These are phyloP conservation scores for Acanthamoeba healyi DNA, from an alignment of 208 protist species.

Conservation along the genomic window DNA sequence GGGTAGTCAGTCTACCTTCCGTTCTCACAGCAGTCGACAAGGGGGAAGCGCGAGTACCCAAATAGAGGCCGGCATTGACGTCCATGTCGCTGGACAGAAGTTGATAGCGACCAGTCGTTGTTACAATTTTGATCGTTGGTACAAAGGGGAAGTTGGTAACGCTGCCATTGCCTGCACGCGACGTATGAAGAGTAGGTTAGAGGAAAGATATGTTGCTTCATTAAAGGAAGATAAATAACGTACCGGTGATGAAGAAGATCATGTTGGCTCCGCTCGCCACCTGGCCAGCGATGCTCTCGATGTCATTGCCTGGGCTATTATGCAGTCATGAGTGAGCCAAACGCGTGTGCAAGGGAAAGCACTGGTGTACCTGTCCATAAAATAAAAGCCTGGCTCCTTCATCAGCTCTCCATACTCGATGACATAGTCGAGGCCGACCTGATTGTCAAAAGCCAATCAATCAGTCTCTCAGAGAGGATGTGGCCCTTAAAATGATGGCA, in stretches of 20 bases:
- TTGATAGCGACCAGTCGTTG: slow-evolving; percentile 77
- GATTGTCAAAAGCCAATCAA: too few relatives aligned
- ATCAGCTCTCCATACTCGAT: slow-evolving; percentile 79
- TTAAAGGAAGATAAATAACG: neutral
- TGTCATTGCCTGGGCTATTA: slow-evolving; percentile 84
- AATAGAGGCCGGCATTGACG: slow-evolving; percentile 80
- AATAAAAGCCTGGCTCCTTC: slow-evolving; percentile 77
- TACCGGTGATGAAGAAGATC: slow-evolving; percentile 84
- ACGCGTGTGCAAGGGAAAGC: too few relatives aligned
- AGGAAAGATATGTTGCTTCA: too few relatives aligned
- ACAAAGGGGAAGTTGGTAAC: slow-evolving; percentile 88
- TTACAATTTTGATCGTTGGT: slow-evolving; percentile 84
- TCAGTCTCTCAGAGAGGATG: neutral
- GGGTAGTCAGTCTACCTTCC: too few relatives aligned
- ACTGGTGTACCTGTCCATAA: slow-evolving; percentile 80
- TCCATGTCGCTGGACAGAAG: slow-evolving; percentile 86
- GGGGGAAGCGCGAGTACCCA: neutral
- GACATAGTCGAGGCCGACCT: slow-evolving; percentile 42
- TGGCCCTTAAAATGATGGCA: neutral
- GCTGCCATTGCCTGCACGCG: slow-evolving; percentile 80
- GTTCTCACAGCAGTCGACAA: too few relatives aligned
- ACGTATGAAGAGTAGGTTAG: neutral
- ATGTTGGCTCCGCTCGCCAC: slow-evolving; percentile 84
- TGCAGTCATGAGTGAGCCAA: too few relatives aligned
- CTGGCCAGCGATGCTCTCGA: slow-evolving; percentile 85